Base-by-base conservation (phyloP, 805 yeast genomes). In the Metschnikowia borealis region DNA sequence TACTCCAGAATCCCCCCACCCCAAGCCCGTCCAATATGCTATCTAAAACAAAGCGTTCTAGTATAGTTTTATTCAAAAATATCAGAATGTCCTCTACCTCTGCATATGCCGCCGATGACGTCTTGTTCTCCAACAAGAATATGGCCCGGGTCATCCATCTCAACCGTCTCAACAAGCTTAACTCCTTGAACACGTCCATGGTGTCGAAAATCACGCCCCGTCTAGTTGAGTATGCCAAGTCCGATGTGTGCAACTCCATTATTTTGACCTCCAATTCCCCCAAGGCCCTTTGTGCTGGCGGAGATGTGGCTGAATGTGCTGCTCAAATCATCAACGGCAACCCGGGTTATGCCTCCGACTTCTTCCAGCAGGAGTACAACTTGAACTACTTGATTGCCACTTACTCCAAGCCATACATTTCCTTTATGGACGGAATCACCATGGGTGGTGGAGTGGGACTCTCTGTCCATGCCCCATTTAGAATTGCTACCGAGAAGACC, bases 391-490 rank as follows among this genome's bases (percentile, higher is more conserved):
- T 85, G 46, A 74, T 91, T 53, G 84, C 96, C 8, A 84, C 92
- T n/a, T 90, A 82, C 60, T 73, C 83, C 51, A 92, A 90, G 72
- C 98, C 98, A 1, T 78, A 87, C 53, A 84, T 94, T n/a, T 75
- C 96, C 0, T 62, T 89, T 36, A 84, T 87, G 82, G 85, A 94
- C 63, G 97, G 98, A 20, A 88, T 92, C 60, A 89, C 92, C 26
- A 89, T 94, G 96, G 99, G 98, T 49, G 98, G 98, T 47, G 98
- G 98, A 59, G 96, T 90, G 40, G 98, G 99, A 4, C 72, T 94
- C 41, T 78, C 92, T 0, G 85, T 89, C 38, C 98, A 94, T 69
- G 85, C 89, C 11, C 92, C 97, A 3, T 92, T 92, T 75, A 82
- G 98, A 63, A 73, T 94, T 36, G 96, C 95, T n/a, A 87, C 96